These are phyloP conservation scores for Diaporthe helianthi DNA, from an alignment of 2,329 filamentous ascomycete genomes.

Conservation along the genomic window DNA sequence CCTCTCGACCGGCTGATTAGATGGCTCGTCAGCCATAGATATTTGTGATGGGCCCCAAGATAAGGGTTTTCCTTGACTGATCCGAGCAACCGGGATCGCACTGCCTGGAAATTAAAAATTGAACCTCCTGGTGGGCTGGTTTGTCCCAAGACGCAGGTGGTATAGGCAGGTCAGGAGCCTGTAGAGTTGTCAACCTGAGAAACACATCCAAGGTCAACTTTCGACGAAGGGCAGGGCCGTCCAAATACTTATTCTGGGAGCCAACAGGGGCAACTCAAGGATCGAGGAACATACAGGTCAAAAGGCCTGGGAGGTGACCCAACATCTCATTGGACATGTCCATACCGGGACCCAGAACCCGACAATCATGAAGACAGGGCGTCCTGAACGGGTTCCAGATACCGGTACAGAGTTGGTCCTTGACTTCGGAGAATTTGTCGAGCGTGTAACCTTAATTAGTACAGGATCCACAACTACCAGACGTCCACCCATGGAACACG, in stretches of 20 bases:
- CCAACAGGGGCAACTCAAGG: not conserved
- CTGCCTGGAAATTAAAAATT: constrained; percentile 27
- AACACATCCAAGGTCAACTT: constrained; percentile 15
- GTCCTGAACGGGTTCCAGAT: constrained; percentile 7
- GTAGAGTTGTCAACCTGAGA: constrained; percentile 24
- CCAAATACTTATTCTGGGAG: constrained; percentile 26
- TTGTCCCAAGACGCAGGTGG: constrained; percentile 31
- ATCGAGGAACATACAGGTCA: not conserved
- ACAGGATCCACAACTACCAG: constrained; percentile 19
- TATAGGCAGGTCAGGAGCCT: constrained; percentile 31
- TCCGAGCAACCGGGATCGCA: constrained; percentile 30
- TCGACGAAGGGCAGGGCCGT: not conserved
- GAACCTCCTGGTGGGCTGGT: constrained; percentile 32
- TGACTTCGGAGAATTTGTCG: constrained; percentile 15
- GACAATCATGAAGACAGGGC: constrained; percentile 17
- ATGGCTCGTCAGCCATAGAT: constrained; percentile 28
- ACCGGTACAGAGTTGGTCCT: constrained; percentile 12
- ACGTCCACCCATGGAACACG: constrained; percentile 6
- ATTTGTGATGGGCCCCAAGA: constrained; percentile 8
- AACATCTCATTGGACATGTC: constrained; percentile 4
- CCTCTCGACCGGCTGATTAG: constrained; percentile 25
- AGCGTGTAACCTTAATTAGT: constrained; percentile 12
- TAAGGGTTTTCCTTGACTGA: constrained; percentile 21
- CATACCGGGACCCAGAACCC: constrained; percentile 21
- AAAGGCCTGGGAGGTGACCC: constrained; percentile 10